Percentiles rank a stretch among this genome's conserved stretches.
Evolutionary conservation across 2,329 filamentous ascomycete species (phyloP).

Genomic region (Aspergillus amoenus): DNA sequence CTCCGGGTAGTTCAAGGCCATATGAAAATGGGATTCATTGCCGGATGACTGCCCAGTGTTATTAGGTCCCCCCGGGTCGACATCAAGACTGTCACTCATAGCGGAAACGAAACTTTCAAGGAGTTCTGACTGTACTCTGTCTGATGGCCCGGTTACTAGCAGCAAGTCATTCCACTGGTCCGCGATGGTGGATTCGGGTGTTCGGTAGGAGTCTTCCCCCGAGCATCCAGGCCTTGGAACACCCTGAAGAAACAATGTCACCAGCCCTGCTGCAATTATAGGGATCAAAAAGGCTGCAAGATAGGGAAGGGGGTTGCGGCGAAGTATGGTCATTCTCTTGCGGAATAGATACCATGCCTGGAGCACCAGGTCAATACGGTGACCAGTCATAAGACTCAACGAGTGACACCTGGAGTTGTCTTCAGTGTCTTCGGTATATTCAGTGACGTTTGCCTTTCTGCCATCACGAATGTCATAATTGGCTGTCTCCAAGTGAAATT

Average conservation of each 20-base stretch:
- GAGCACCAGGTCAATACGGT: slow-evolving; percentile 64
- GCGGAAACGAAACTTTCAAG: slow-evolving; percentile 21
- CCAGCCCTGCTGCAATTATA: slow-evolving; percentile 74
- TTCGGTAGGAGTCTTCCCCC: slow-evolving; percentile 31
- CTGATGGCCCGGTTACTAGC: slow-evolving; percentile 39
- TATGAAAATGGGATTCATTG: slow-evolving; percentile 43
- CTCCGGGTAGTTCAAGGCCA: slow-evolving; percentile 63
- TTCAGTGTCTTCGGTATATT: slow-evolving; percentile 13
- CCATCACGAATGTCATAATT: slow-evolving; percentile 12
- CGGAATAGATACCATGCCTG: slow-evolving; percentile 74
- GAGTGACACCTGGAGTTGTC: slow-evolving; percentile 12
- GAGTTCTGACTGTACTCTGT: slow-evolving; percentile 25
- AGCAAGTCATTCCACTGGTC: slow-evolving; percentile 30
- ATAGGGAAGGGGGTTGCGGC: slow-evolving; percentile 76
- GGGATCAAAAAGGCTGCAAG: slow-evolving; percentile 73
- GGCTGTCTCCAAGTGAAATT: slow-evolving; percentile 52
- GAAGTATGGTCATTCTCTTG: slow-evolving; percentile 75
- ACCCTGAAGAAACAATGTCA: slow-evolving; percentile 69
- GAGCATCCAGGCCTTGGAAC: slow-evolving; percentile 56
- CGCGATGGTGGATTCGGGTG: slow-evolving; percentile 28
- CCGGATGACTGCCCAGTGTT: background rate
- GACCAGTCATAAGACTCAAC: slow-evolving; percentile 63
- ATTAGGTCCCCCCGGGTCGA: background rate
- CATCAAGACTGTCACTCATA: background rate
- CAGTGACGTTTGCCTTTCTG: background rate